A percentile compares a stretch with the other conserved stretches of the same genome.
phyloP scores from a whole-genome alignment of 2,329 filamentous ascomycete genomes.

The Fusarium incarnatum region DNA sequence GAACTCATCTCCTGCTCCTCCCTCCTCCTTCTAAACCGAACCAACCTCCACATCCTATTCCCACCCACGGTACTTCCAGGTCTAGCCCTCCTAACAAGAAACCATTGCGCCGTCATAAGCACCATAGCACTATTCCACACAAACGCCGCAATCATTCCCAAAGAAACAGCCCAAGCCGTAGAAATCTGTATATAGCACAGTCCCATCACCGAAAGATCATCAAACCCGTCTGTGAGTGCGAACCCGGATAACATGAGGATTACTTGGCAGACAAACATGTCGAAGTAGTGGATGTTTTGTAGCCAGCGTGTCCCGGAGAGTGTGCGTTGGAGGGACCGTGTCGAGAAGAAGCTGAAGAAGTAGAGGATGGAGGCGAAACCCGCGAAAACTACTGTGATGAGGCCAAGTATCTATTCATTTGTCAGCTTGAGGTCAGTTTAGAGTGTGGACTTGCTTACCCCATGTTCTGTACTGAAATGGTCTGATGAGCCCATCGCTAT shows the following conservation, averaged over 20 bases:
- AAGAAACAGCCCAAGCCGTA: conserved; percentile 5
- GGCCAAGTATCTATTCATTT: background rate
- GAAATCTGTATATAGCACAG: conserved; percentile 17
- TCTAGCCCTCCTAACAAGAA: conserved; percentile 11
- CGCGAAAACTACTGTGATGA: background rate
- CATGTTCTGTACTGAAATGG: conserved; percentile 19
- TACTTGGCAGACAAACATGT: conserved; percentile 24
- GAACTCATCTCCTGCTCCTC: conserved; percentile 4
- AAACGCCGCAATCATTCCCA: conserved; percentile 19
- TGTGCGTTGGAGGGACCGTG: background rate
- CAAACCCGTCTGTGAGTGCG: conserved; percentile 2
- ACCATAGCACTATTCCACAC: conserved; percentile 25
- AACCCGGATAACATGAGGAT: conserved; percentile 21
- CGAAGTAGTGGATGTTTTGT: conserved; percentile 12
- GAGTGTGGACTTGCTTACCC: background rate
- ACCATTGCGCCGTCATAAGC: conserved; percentile 22
- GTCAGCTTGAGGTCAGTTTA: accelerated
- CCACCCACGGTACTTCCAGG: background rate
- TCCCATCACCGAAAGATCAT: conserved; percentile 8
- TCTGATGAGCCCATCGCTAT: conserved; percentile 11
- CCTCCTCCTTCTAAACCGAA: background rate
- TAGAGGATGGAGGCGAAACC: conserved; percentile 1
- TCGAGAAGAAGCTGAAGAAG: conserved; percentile 20
- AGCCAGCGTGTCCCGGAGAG: background rate
- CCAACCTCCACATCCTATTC: conserved; percentile 17